These are phyloP conservation scores for Globisporangium nagaii DNA, from an alignment of 352 stramenopile genomes.

Conservation along the genomic window DNA sequence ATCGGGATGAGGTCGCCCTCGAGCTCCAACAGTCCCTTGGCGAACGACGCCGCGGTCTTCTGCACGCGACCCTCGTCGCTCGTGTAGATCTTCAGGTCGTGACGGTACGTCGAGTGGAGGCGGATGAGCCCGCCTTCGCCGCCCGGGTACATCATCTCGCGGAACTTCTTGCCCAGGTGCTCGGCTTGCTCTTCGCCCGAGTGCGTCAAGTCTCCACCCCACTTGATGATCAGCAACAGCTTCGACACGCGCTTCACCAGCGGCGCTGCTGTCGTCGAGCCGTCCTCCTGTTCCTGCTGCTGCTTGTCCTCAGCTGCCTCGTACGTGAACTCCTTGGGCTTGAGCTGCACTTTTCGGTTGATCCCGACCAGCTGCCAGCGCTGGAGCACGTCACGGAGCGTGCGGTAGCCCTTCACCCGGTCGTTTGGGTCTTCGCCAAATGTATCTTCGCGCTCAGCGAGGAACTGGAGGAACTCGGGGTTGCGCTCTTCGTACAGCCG, in stretches of 20 bases:
- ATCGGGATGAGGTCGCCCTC: conserved; percentile 99
- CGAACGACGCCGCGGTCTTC: conserved; percentile 99
- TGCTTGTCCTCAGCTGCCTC: conserved; percentile 21
- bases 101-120: conserved; percentile 98
- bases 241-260: conserved; percentile 58
- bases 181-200: conserved; percentile 95
- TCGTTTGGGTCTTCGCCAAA: conserved; percentile 67
- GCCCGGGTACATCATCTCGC: conserved; percentile 87
- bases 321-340: conserved; percentile 60
- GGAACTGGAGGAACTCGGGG: conserved; percentile 51
- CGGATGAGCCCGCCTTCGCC: conserved; percentile 95
- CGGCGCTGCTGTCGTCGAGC: neutral
- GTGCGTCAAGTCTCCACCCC: conserved; percentile 98
- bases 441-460: conserved; percentile 49
- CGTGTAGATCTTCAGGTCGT: conserved; percentile 99
- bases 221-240: conserved; percentile 99
- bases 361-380: conserved; percentile 95
- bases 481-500: conserved; percentile 58
- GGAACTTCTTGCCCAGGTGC: conserved; percentile 88
- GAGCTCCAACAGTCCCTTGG: conserved; percentile 97
- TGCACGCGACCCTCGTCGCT: conserved; percentile 99
- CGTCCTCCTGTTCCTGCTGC: neutral
- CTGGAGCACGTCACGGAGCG: conserved; percentile 94
- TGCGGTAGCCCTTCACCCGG: conserved; percentile 77
- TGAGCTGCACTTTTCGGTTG: conserved; percentile 98